Base-by-base conservation (phyloP, 2,329 filamentous ascomycete genomes). In the Sclerotinia subarctica region DNA sequence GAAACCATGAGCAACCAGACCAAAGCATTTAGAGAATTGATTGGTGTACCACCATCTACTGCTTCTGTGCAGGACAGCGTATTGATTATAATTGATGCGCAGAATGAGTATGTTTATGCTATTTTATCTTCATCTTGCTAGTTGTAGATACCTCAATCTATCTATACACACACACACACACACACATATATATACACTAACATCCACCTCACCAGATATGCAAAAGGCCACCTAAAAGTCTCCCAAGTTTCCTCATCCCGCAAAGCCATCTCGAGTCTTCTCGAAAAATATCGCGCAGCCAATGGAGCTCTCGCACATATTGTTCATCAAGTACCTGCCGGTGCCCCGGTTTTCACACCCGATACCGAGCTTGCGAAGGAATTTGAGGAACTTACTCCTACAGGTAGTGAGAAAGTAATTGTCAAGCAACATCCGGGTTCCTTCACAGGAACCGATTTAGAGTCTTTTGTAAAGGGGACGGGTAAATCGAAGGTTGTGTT, bases 51-150 rank as follows among this genome's bases (percentile, higher is more conserved):
- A 13, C 82, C 83, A 32, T 86, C 85, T 19, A 85, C 83, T 0
- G 87, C 87, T 10, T 84, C 85, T 0, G 79, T 83, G 0, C 76
- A 78, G 54, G 87, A 90, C 78, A 87, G 84, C 70, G 83, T 84
- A 2, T 82, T 91, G 56, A 78, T 91, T 73, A 90, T 91, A 77
- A 87, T 90, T 74, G 88, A 91, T 75, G 88, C 88, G 1, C 89
- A 91, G 74, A 90, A 90, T 74, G 89, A 91, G 78, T 90, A 88
- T 70, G 78, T 68, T 15, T 17, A 35, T 52, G 3, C n/a, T 47
- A 32, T 53, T 11, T 21, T 13, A 51, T 13, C 8, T 51, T 21
- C 19, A 13, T 35, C 29, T 54, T 32, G 29, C 52, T 32, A 32
- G 5, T 15, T n/a, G 21, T 49, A 13, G 17, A 51, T 46, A 17